A percentile compares a stretch with the other conserved stretches of the same genome.
These are phyloP conservation scores for Cytospora chrysosperma DNA, from an alignment of 2,329 filamentous ascomycete species.

Conservation along the genomic window DNA sequence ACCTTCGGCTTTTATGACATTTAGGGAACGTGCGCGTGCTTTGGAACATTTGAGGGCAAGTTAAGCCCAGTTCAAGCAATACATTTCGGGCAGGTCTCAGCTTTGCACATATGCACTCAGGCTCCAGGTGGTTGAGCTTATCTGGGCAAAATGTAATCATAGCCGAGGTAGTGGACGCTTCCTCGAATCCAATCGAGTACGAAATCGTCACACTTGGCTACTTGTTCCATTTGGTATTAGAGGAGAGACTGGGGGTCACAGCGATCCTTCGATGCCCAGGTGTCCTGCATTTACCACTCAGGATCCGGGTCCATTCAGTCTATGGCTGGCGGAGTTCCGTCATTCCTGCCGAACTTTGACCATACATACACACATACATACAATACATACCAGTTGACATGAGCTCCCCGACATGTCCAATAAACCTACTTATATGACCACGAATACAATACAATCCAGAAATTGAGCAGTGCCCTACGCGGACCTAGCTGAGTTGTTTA, in stretches of 20 bases:
- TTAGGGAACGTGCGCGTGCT: not conserved
- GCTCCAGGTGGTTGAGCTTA: conserved; percentile 7
- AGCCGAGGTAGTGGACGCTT: not conserved
- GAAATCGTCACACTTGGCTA: not conserved
- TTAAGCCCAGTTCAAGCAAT: conserved; percentile 3
- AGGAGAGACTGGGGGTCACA: not conserved
- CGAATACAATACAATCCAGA: not conserved
- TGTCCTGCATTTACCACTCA: not conserved
- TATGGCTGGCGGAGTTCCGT: conserved; percentile 1
- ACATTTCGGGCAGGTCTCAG: conserved; percentile 13
- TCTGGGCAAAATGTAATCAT: not conserved
- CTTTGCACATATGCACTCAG: conserved; percentile 5
- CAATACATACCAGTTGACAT: no score
- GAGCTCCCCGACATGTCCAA: not conserved
- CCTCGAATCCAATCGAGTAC: not conserved
- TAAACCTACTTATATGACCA: not conserved
- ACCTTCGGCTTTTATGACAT: conserved; percentile 5
- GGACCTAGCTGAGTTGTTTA: not conserved
- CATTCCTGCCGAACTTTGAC: conserved; percentile 4
- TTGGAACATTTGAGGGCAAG: not conserved
- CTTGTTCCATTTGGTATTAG: not conserved
- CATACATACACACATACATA: not conserved
- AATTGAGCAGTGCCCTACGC: not conserved
- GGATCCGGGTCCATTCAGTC: conserved; percentile 9
- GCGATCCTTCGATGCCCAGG: not conserved